A percentile compares a stretch with the other conserved stretches of the same genome.
Evolutionary conservation across 164 flowering plant species (phyloP).

Genomic region (Berberis thunbergii): DNA sequence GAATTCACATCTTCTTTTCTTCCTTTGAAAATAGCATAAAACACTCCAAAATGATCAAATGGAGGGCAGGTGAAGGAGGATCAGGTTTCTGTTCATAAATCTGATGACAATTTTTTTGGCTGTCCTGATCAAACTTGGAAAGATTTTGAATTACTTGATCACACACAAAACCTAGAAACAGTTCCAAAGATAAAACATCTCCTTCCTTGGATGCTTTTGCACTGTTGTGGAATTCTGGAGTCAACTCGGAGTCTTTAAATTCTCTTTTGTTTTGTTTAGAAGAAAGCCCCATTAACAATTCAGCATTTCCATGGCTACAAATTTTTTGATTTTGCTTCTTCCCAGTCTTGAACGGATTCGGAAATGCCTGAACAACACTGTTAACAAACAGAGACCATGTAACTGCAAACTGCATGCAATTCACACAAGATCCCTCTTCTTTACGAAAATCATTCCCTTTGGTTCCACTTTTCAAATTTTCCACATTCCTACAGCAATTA

Average conservation of each 20-base stretch:
- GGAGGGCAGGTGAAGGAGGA: conserved; percentile 15
- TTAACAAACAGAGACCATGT: conserved; percentile 56
- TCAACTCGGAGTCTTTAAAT: conserved; percentile 10
- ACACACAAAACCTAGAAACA: conserved; percentile 44
- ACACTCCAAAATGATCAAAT: conserved; percentile 38
- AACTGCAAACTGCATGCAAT: conserved; percentile 69
- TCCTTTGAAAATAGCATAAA: conserved; percentile 43
- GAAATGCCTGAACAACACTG: conserved; percentile 52
- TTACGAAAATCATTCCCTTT: conserved; percentile 25
- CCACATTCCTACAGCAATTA: conserved; percentile 14
- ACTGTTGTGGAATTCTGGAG: conserved; percentile 3
- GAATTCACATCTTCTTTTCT: conserved; percentile 54
- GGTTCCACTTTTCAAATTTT: conserved; percentile 19
- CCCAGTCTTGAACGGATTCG: conserved; percentile 39
- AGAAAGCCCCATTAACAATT: conserved; percentile 10
- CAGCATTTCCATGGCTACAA: conserved; percentile 18
- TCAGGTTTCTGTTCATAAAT: conserved; percentile 7
- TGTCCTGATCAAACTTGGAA: conserved; percentile 43
- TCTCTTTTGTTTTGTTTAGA: conserved; percentile 19
- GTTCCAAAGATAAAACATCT: conserved; percentile 38
- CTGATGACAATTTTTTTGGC: conserved; percentile 15
- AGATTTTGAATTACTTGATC: conserved; percentile 51
- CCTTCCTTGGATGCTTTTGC: conserved; percentile 25
- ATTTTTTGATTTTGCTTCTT: conserved; percentile 47
- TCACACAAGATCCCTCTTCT: conserved; percentile 42